Conservation (phyloP, 225 moss, liverwort and hornwort species). For the Neckera pumila region DNA sequence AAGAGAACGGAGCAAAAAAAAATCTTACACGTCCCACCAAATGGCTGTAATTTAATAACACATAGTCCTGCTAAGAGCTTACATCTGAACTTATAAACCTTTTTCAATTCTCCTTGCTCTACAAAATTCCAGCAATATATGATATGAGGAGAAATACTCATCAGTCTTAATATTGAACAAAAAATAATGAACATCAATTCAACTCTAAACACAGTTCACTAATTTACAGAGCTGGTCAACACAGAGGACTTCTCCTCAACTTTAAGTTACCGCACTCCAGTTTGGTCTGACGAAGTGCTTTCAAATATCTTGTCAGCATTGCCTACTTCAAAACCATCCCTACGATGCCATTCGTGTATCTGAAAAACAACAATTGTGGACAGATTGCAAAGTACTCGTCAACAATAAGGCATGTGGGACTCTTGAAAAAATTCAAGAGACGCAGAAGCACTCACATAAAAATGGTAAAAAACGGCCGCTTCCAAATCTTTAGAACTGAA, state of each 20-base stretch:
- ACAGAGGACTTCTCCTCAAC: neutral
- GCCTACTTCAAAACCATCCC: conserved; percentile 96
- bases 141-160: too few relatives aligned
- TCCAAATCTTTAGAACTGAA: neutral
- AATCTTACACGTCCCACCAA: neutral
- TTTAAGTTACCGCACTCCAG: conserved; percentile 26
- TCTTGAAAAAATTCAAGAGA: neutral
- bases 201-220: neutral
- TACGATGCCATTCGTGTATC: conserved; percentile 79
- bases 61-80: neutral
- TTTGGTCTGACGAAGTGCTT: conserved; percentile 87
- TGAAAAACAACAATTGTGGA: neutral
- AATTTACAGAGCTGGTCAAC: neutral
- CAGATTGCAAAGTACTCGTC: neutral
- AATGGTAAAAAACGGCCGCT: neutral
- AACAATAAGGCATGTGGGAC: neutral
- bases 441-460: neutral
- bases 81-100: neutral
- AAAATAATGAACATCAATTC: neutral
- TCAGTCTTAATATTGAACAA: neutral
- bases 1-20: neutral
- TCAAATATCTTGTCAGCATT: conserved; percentile 99
- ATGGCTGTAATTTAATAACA: neutral
- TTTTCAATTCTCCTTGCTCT: neutral
- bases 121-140: neutral